Conservation (phyloP, 352 stramenopile species). For the Phytopythium oedochilum region DNA sequence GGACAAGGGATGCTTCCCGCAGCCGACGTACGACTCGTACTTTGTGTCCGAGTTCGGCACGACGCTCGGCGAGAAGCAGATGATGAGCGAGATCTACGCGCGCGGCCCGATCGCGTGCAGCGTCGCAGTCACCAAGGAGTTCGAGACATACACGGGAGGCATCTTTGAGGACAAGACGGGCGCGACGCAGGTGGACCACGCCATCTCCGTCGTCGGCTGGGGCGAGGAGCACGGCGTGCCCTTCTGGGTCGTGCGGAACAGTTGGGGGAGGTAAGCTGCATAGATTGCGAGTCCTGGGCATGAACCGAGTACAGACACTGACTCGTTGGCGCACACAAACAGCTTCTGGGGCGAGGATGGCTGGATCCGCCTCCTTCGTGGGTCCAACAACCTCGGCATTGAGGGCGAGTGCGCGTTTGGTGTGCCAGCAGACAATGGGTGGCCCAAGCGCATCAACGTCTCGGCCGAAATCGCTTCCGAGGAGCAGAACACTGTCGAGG, state of each 20-base stretch:
- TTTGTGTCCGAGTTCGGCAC: conserved; percentile 94
- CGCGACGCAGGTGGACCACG: conserved; percentile 74
- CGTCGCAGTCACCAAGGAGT: conserved; percentile 88
- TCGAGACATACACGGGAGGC: conserved; percentile 91
- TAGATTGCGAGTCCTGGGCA: background rate
- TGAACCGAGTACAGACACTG: conserved; percentile 7
- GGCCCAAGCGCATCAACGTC: conserved; percentile 45
- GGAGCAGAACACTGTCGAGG: conserved; percentile 2
- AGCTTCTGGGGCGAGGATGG: conserved; percentile 95
- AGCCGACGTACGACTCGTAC: conserved; percentile 93
- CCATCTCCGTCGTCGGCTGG: conserved; percentile 96
- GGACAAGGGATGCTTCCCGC: conserved; percentile 77
- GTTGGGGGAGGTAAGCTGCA: conserved; percentile 46
- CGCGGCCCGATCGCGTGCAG: conserved; percentile 93
- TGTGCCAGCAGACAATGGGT: conserved; percentile 77
- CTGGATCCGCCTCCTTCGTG: conserved; percentile 92
- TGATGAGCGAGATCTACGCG: conserved; percentile 97
- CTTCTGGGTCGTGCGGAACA: conserved; percentile 97
- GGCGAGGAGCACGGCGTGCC: conserved; percentile 81
- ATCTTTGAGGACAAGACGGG: conserved; percentile 92
- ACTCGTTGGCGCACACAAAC: background rate
- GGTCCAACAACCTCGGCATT: conserved; percentile 92
- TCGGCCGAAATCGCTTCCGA: background rate
- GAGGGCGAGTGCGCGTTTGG: conserved; percentile 92
- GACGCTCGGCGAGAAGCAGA: conserved; percentile 87